A percentile compares a stretch with the other conserved stretches of the same genome.
phyloP scores from a whole-genome alignment of 768 basidiomycete genomes.

The Fomitopsis serialis region DNA sequence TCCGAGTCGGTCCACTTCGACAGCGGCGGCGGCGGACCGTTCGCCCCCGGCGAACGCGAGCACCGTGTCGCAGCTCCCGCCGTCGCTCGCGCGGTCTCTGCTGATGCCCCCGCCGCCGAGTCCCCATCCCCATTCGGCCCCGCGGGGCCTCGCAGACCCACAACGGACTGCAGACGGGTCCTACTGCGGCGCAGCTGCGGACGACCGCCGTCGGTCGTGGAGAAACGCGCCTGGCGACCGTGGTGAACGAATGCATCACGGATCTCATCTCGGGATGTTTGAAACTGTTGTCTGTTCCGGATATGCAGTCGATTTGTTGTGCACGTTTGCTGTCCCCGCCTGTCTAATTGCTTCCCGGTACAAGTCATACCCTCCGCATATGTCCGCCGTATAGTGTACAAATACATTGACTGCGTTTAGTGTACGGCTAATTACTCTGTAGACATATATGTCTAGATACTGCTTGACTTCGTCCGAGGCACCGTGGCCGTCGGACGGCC shows the following conservation, averaged over 20 bases:
- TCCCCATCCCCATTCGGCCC: neutral
- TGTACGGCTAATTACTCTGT: neutral
- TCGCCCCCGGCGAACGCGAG: neutral
- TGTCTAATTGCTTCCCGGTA: neutral
- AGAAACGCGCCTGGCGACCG: constrained; percentile 3
- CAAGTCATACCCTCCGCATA: neutral
- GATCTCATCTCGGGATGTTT: neutral
- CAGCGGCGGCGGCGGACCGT: neutral
- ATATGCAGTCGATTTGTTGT: neutral
- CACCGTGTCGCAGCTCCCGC: neutral
- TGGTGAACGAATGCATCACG: neutral
- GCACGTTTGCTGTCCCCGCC: neutral
- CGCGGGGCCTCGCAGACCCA: neutral
- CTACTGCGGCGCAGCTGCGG: neutral
- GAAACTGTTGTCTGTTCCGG: neutral
- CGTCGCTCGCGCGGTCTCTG: neutral
- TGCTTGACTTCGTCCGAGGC: neutral
- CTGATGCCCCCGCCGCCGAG: constrained; percentile 1
- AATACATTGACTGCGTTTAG: neutral
- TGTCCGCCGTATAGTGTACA: neutral
- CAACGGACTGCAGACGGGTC: neutral
- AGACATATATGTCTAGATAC: neutral
- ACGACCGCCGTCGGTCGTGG: neutral
- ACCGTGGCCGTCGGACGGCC: neutral
- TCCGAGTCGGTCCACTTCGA: neutral